Conservation (phyloP, 2,329 filamentous ascomycete genomes). For the Akanthomyces uredinophilus region DNA sequence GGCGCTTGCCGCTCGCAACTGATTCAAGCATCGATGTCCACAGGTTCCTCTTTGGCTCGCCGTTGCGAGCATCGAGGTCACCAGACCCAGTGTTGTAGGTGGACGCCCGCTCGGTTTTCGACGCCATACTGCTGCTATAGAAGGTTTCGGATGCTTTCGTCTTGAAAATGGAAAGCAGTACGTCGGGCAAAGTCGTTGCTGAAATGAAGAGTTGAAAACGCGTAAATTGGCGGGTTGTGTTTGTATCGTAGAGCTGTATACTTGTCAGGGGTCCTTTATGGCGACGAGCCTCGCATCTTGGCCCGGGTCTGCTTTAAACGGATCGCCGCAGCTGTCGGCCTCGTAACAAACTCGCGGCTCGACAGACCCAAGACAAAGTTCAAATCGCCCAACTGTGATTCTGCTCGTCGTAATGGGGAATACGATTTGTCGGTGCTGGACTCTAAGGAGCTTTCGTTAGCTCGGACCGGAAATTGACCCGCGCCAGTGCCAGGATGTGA, state of each 20-base stretch:
- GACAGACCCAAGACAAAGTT: neutral
- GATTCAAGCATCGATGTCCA: constrained; percentile 92
- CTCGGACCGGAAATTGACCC: constrained; percentile 35
- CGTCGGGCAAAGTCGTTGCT: neutral
- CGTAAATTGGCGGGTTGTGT: neutral
- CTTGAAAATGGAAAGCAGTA: neutral
- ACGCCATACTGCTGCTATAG: constrained; percentile 36
- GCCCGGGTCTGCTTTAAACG: neutral
- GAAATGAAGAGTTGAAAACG: neutral
- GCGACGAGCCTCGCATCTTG: constrained; percentile 6
- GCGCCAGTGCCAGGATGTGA: constrained; percentile 17
- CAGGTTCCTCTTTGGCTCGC: constrained; percentile 78
- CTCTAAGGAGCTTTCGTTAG: constrained; percentile 16
- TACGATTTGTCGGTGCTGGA: constrained; percentile 3
- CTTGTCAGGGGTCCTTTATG: constrained; percentile 12
- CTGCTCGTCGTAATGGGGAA: neutral
- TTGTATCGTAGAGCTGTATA: neutral
- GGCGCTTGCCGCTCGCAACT: constrained; percentile 81
- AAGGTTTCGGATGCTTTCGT: constrained; percentile 5
- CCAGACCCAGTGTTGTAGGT: constrained; percentile 54
- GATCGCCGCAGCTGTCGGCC: neutral
- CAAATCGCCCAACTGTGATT: neutral
- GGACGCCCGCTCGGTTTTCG: constrained; percentile 51
- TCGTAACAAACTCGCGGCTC: neutral
- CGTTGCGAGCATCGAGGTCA: constrained; percentile 52